Conservation (phyloP, 1,284 basidiomycete genomes). For the Cryptococcus sp. region DNA sequence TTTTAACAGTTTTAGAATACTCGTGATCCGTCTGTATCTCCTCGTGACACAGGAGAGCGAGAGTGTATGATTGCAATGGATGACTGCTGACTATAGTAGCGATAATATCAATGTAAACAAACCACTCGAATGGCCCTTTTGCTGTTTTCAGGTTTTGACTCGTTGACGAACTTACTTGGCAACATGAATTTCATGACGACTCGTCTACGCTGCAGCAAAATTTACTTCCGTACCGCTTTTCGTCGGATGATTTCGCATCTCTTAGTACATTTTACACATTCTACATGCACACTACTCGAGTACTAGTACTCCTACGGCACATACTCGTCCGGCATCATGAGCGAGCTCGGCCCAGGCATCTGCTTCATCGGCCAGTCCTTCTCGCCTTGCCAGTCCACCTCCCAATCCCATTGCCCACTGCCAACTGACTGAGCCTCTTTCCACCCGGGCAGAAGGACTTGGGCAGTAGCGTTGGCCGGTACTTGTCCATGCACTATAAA, state of each 20-base stretch:
- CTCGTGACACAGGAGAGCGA: too few relatives aligned
- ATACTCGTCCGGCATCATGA: constrained; percentile 20
- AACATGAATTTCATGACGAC: background rate
- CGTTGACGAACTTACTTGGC: background rate
- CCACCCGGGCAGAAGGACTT: constrained; percentile 24
- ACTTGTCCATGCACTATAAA: constrained; percentile 28
- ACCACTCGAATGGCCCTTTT: background rate
- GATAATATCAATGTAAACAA: too few relatives aligned
- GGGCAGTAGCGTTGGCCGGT: constrained; percentile 35
- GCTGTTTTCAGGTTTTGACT: background rate
- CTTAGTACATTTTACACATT: too few relatives aligned
- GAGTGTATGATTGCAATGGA: too few relatives aligned
- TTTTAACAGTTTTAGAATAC: too few relatives aligned
- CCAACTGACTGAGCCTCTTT: constrained; percentile 24
- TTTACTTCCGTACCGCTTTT: too few relatives aligned
- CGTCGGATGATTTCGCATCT: too few relatives aligned
- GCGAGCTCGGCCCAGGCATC: constrained; percentile 18
- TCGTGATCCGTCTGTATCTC: too few relatives aligned
- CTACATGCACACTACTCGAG: too few relatives aligned
- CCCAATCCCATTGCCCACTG: constrained; percentile 24
- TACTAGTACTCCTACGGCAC: constrained; percentile 11
- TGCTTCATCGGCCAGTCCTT: constrained; percentile 32
- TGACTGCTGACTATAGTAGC: too few relatives aligned
- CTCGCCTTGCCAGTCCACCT: constrained; percentile 23
- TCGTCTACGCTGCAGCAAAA: background rate